These are phyloP conservation scores for Elaeis guineensis DNA, from an alignment of 176 grass and related monocot genomes.

Conservation along the genomic window DNA sequence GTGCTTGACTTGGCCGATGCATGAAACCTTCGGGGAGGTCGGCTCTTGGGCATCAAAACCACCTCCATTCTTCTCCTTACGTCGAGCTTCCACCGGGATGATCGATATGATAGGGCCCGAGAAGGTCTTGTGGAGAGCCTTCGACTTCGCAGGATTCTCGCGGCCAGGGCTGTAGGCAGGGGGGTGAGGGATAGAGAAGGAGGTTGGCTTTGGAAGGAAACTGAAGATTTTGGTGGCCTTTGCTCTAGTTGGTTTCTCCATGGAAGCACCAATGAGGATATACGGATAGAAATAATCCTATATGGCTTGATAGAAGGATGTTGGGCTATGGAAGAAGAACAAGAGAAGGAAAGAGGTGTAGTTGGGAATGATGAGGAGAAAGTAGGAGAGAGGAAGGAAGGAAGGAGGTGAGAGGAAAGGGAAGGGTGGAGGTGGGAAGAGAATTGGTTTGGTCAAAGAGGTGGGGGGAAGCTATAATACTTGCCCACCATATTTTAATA, in stretches of 20 bases:
- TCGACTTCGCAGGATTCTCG: slow-evolving; percentile 22
- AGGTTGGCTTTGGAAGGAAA: slow-evolving; percentile 45
- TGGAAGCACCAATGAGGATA: too few species aligned
- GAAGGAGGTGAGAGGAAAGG: too few species aligned
- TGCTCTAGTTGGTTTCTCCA: slow-evolving; percentile 19
- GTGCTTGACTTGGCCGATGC: slow-evolving; percentile 83
- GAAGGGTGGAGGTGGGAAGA: too few species aligned
- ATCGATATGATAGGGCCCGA: slow-evolving; percentile 68
- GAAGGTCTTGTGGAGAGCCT: slow-evolving; percentile 38
- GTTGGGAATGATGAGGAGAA: too few species aligned
- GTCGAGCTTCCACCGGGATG: slow-evolving; percentile 59
- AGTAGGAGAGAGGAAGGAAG: too few species aligned
- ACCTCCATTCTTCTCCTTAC: slow-evolving; percentile 5
- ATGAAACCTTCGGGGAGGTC: slow-evolving; percentile 76
- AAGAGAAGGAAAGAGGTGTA: too few species aligned
- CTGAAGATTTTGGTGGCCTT: slow-evolving; percentile 33
- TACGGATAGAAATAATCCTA: too few species aligned
- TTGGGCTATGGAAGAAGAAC: too few species aligned
- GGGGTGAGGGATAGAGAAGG: slow-evolving; percentile 32
- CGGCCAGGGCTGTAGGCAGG: not conserved
- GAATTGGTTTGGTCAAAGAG: too few species aligned
- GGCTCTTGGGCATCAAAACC: slow-evolving; percentile 55
- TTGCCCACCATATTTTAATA: too few species aligned
- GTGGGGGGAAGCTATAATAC: too few species aligned
- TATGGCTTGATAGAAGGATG: too few species aligned